These are phyloP conservation scores for Fusarium drepaniforme DNA, from an alignment of 2,329 filamentous ascomycete genomes.

Conservation along the genomic window DNA sequence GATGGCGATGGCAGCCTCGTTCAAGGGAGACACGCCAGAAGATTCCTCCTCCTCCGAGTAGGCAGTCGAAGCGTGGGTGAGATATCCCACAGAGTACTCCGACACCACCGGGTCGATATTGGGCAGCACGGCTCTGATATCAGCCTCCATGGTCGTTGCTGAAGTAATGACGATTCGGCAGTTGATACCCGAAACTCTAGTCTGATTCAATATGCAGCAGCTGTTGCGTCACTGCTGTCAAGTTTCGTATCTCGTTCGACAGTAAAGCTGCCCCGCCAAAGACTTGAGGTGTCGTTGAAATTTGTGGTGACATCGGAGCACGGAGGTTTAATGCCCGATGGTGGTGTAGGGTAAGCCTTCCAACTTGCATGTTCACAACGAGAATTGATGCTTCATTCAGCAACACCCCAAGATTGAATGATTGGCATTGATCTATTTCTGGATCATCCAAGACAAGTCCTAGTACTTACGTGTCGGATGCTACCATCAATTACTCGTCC, in stretches of 20 bases:
- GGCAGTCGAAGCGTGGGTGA: slow-evolving; percentile 90
- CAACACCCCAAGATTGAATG: not conserved
- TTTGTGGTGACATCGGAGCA: slow-evolving; percentile 39
- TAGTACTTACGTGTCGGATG: slow-evolving; percentile 6
- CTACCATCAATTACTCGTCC: not conserved
- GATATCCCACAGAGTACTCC: slow-evolving; percentile 93
- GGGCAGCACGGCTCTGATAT: slow-evolving; percentile 86
- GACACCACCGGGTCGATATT: slow-evolving; percentile 90
- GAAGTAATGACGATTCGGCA: not conserved
- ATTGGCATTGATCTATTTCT: not conserved
- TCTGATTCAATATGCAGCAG: not conserved
- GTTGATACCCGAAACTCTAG: not conserved
- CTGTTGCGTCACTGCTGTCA: slow-evolving; percentile 5
- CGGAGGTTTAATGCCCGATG: slow-evolving; percentile 32
- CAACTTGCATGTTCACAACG: not conserved
- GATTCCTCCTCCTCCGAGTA: slow-evolving; percentile 82
- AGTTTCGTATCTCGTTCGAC: slow-evolving; percentile 22
- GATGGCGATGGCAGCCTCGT: slow-evolving; percentile 85
- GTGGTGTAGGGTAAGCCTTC: slow-evolving; percentile 22
- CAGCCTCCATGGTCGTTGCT: slow-evolving; percentile 77
- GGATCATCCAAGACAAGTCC: slow-evolving; percentile 2
- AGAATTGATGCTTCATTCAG: not conserved
- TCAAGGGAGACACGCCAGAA: slow-evolving; percentile 78
- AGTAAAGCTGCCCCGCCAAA: slow-evolving; percentile 39
- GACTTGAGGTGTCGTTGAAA: slow-evolving; percentile 39